These are phyloP conservation scores for Fraxinus quadrangulata DNA, from an alignment of 257 asterid genomes.

Conservation along the genomic window DNA sequence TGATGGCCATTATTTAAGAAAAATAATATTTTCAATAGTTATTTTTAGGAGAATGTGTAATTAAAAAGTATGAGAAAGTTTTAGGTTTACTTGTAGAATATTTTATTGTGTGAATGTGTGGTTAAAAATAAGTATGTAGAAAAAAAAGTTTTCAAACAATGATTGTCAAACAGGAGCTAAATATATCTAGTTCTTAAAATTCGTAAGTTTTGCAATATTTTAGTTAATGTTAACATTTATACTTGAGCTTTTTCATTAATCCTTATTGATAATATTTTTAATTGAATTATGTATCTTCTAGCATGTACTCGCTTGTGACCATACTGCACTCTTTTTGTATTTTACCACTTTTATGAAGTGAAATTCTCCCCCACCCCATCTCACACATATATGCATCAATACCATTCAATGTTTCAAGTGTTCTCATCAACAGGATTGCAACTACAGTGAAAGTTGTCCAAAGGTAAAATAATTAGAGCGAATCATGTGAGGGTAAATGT, in stretches of 20 bases:
- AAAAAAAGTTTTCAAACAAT: too few relatives aligned
- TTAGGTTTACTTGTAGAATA: too few relatives aligned
- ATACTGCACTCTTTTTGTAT: background rate
- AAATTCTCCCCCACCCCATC: background rate
- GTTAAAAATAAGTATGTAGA: too few relatives aligned
- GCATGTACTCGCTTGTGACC: background rate
- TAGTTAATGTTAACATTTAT: background rate
- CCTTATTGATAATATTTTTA: background rate
- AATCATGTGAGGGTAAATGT: background rate
- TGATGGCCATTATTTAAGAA: too few relatives aligned
- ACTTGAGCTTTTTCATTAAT: background rate
- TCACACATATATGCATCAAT: background rate
- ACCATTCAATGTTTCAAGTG: background rate
- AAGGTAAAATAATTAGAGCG: background rate
- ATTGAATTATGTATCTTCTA: background rate
- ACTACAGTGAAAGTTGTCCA: background rate
- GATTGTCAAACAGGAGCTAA: too few relatives aligned
- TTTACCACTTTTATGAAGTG: background rate
- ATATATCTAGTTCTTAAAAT: constrained; percentile 63
- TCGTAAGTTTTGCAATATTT: constrained; percentile 16
- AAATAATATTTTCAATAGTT: too few relatives aligned
- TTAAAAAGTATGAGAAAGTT: too few relatives aligned
- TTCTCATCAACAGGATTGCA: constrained; percentile 1
- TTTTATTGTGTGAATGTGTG: too few relatives aligned
- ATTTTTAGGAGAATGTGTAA: too few relatives aligned